These are phyloP conservation scores for Aeminium ludgeri DNA, from an alignment of 495 filamentous ascomycete species.

Conservation along the genomic window DNA sequence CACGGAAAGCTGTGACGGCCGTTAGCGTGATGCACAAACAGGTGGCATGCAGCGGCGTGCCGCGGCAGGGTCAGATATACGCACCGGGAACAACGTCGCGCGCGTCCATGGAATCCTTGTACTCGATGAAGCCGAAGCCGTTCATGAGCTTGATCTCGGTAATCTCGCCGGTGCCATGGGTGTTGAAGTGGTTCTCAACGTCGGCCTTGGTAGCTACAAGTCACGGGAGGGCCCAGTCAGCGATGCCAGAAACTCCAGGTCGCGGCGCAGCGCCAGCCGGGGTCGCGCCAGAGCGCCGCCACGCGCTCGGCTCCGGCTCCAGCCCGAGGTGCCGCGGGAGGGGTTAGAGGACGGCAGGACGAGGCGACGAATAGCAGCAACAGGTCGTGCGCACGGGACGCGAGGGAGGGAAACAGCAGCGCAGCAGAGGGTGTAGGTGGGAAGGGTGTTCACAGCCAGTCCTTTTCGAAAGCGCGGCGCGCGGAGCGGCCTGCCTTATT, in stretches of 20 bases:
- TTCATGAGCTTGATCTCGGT: conserved; percentile 99
- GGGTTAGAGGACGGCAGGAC: no score
- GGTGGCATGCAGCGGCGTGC: neutral
- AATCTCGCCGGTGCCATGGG: conserved; percentile 89
- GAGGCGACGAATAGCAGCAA: no score
- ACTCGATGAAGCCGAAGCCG: conserved; percentile 98
- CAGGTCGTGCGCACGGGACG: neutral
- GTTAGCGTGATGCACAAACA: conserved; percentile 17
- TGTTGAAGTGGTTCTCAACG: conserved; percentile 88
- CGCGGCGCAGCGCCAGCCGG: conserved; percentile 7
- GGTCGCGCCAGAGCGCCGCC: neutral
- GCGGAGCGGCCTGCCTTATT: neutral
- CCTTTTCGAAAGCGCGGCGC: conserved; percentile 1
- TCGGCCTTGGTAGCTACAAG: conserved; percentile 84
- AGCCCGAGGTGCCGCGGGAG: no score
- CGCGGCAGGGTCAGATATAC: conserved; percentile 23
- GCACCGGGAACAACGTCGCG: conserved; percentile 96
- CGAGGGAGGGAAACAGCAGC: neutral
- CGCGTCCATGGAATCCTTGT: conserved; percentile 93
- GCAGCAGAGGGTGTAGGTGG: neutral
- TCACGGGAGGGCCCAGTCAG: conserved; percentile 23
- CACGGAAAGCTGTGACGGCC: conserved; percentile 29
- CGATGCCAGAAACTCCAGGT: conserved; percentile 14
- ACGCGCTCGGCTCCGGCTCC: conserved; percentile 15
- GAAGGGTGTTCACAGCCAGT: conserved; percentile 13